These are phyloP conservation scores for Leishmania martiniquensis DNA, from an alignment of 208 protist species.

Conservation along the genomic window DNA sequence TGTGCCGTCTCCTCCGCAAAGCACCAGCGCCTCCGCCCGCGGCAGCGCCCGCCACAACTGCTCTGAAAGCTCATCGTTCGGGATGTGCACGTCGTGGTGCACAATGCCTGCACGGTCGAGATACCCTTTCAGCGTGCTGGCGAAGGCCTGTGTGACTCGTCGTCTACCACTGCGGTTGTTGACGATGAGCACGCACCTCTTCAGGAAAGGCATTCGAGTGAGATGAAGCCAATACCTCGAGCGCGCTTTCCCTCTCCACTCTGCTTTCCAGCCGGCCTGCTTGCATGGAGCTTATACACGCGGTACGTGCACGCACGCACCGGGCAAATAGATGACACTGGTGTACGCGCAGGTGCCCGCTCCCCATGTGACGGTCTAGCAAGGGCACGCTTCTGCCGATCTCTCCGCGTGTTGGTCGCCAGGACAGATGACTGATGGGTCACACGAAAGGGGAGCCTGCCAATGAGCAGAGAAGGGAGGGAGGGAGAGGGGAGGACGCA, in stretches of 20 bases:
- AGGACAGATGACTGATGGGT: no score
- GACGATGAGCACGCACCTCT: constrained; percentile 58
- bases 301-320: neutral
- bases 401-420: neutral
- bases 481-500: neutral
- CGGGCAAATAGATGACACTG: neutral
- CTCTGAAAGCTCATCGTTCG: constrained; percentile 32
- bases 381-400: neutral
- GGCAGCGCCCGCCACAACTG: constrained; percentile 17
- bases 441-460: neutral
- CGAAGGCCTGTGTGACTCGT: constrained; percentile 47
- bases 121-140: constrained; percentile 60
- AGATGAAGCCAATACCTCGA: neutral
- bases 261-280: neutral
- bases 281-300: neutral
- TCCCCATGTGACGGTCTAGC: neutral
- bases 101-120: constrained; percentile 70
- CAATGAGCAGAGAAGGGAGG: neutral
- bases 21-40: constrained; percentile 46
- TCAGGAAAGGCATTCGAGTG: constrained; percentile 30
- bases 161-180: constrained; percentile 77
- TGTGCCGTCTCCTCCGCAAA: constrained; percentile 83
- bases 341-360: no score
- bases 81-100: constrained; percentile 63
- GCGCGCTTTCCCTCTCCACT: neutral